These are phyloP conservation scores for Fomitopsis schrenkii DNA, from an alignment of 1,284 basidiomycete species.

Conservation along the genomic window DNA sequence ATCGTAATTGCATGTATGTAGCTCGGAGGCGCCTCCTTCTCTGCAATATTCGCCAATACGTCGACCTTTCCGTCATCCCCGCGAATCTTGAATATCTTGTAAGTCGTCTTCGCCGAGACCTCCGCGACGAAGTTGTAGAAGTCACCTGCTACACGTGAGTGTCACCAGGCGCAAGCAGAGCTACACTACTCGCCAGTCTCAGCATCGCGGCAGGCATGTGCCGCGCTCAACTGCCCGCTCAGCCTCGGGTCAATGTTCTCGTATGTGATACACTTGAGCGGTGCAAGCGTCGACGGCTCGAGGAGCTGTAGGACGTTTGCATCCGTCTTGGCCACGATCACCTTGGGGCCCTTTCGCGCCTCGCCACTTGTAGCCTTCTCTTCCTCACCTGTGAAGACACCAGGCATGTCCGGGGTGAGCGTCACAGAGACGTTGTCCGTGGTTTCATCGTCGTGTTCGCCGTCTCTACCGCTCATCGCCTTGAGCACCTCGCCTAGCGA, in stretches of 20 bases:
- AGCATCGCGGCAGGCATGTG: conserved; percentile 34
- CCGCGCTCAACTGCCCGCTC: conserved; percentile 29
- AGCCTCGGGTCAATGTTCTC: conserved; percentile 27
- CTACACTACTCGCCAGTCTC: conserved; percentile 30
- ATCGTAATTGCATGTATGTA: conserved; percentile 34
- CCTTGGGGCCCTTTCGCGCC: not conserved
- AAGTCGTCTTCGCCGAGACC: conserved; percentile 21
- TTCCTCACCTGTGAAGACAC: not conserved
- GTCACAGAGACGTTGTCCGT: conserved; percentile 18
- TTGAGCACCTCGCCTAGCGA: not conserved
- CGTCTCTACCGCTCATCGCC: not conserved
- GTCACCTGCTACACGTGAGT: conserved; percentile 17
- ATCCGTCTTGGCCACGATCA: conserved; percentile 32
- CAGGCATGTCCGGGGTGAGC: conserved; percentile 21
- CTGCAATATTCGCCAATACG: conserved; percentile 29
- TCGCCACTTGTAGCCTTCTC: not conserved
- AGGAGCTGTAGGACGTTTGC: conserved; percentile 23
- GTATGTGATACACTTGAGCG: conserved; percentile 26
- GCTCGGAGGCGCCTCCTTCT: conserved; percentile 30
- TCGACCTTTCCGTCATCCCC: conserved; percentile 25
- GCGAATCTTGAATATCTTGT: conserved; percentile 31
- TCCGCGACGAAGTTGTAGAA: conserved; percentile 32
- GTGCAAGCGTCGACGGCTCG: conserved; percentile 32
- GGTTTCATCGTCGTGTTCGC: not conserved
- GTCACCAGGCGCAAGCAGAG: not conserved